phyloP scores from a whole-genome alignment of 164 flowering plant genomes.

The Aristolochia fimbriata region DNA sequence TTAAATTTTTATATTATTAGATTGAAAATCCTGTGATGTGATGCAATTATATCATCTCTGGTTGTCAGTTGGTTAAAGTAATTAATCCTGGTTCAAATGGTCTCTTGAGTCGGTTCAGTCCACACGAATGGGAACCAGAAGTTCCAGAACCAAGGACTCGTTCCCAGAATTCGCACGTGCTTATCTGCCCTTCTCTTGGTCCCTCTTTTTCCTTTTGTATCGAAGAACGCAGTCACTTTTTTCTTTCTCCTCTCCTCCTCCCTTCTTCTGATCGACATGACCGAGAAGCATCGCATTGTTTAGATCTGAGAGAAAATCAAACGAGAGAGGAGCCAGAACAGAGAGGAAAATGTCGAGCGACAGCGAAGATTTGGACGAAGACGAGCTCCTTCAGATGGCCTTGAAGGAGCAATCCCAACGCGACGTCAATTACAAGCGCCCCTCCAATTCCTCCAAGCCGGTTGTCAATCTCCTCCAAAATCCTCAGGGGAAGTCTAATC shows the following conservation, averaged over 20 bases:
- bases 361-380: slow-evolving; percentile 71
- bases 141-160: too few relatives aligned
- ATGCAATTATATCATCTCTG: too few relatives aligned
- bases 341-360: slow-evolving; percentile 51
- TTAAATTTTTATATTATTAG: too few relatives aligned
- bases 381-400: slow-evolving; percentile 96
- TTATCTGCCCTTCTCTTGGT: too few relatives aligned
- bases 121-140: too few relatives aligned
- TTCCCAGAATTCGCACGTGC: too few relatives aligned
- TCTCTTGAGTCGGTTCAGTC: too few relatives aligned
- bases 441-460: slow-evolving; percentile 34
- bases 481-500: slow-evolving; percentile 17
- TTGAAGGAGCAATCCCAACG: slow-evolving; percentile 75
- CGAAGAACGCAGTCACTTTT: background rate
- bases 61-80: too few relatives aligned
- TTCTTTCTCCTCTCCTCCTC: background rate
- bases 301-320: slow-evolving; percentile 6
- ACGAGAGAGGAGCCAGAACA: background rate
- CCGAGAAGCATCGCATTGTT: background rate
- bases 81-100: too few relatives aligned
- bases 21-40: too few relatives aligned
- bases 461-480: slow-evolving; percentile 63
- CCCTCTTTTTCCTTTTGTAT: too few relatives aligned
- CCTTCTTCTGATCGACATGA: background rate
- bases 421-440: slow-evolving; percentile 25